phyloP scores from a whole-genome alignment of 495 filamentous ascomycete species.

The Collariella sp. region DNA sequence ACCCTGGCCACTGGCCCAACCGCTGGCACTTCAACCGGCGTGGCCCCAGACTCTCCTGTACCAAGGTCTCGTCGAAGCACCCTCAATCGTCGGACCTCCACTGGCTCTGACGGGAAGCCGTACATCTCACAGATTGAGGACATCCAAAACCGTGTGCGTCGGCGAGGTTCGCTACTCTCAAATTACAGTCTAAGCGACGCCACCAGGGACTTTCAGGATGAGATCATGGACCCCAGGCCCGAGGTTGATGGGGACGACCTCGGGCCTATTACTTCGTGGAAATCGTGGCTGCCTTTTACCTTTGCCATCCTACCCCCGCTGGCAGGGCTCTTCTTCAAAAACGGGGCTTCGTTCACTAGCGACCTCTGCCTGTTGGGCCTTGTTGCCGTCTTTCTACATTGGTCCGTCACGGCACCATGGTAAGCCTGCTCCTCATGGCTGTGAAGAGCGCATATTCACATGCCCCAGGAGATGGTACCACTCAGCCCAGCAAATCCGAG shows the following conservation, averaged over 20 bases:
- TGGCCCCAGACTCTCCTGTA: too few species aligned
- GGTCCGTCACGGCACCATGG: conserved; percentile 89
- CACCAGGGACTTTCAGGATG: conserved; percentile 57
- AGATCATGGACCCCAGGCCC: conserved; percentile 59
- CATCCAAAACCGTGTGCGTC: conserved; percentile 29
- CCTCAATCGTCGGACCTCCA: neutral
- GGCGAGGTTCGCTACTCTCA: conserved; percentile 69
- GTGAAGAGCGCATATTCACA: neutral
- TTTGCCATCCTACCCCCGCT: conserved; percentile 79
- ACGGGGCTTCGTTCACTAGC: conserved; percentile 73
- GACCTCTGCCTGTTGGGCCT: conserved; percentile 74
- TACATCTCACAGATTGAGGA: too few species aligned
- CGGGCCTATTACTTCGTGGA: conserved; percentile 29
- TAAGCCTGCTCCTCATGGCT: conserved; percentile 25
- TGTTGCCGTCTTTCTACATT: conserved; percentile 81
- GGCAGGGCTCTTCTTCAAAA: conserved; percentile 73
- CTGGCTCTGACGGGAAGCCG: neutral
- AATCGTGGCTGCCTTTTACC: conserved; percentile 68
- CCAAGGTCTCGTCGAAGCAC: too few species aligned
- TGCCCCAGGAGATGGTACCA: conserved; percentile 75
- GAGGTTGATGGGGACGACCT: conserved; percentile 4
- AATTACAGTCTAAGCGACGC: conserved; percentile 60
- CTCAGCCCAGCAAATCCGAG: conserved; percentile 57
- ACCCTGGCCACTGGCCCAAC: too few species aligned
- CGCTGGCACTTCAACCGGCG: too few species aligned